A percentile compares a stretch with the other conserved stretches of the same genome.
These are phyloP conservation scores for Cercophora sp. DNA, from an alignment of 495 filamentous ascomycete species.

Conservation along the genomic window DNA sequence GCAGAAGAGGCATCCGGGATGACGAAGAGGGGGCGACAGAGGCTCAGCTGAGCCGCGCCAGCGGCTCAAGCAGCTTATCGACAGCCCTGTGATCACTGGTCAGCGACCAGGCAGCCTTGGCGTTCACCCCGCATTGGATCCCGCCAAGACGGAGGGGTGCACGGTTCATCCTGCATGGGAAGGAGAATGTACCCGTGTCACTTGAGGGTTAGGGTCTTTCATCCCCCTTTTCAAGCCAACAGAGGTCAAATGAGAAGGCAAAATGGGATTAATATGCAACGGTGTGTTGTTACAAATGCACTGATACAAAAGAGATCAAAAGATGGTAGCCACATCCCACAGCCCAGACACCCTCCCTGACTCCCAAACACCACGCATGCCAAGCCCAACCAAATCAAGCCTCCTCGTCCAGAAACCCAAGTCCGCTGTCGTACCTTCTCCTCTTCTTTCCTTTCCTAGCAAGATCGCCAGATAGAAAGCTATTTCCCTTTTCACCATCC, in stretches of 20 bases:
- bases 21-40: too few species aligned
- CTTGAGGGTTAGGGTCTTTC: background rate
- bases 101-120: background rate
- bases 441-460: conserved; percentile 34
- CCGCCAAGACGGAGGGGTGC: background rate
- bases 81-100: background rate
- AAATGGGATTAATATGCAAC: too few species aligned
- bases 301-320: background rate
- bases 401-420: conserved; percentile 62
- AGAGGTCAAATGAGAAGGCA: background rate
- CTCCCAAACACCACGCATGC: background rate
- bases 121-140: background rate
- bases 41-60: background rate
- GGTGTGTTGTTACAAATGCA: background rate
- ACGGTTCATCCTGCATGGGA: background rate
- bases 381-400: too few species aligned
- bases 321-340: background rate
- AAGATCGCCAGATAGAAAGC: conserved; percentile 30
- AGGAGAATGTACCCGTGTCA: background rate
- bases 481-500: background rate
- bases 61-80: background rate
- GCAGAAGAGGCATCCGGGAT: too few species aligned
- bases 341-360: too few species aligned
- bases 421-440: conserved; percentile 56
- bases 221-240: background rate